A percentile compares a stretch with the other conserved stretches of the same genome.
These are phyloP conservation scores for Xylaria grammica DNA, from an alignment of 495 filamentous ascomycete genomes.

Conservation along the genomic window DNA sequence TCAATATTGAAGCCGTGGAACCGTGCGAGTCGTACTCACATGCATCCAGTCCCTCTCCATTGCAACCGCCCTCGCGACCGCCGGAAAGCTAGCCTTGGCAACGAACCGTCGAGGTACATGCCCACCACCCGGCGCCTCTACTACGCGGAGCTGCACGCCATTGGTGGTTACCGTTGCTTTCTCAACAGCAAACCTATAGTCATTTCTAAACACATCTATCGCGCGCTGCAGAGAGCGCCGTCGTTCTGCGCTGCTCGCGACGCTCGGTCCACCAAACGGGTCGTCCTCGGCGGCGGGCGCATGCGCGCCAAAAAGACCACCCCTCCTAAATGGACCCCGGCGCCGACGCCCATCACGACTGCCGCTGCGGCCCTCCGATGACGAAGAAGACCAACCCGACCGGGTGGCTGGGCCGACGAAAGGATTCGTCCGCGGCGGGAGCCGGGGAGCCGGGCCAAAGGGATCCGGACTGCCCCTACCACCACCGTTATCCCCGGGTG, in stretches of 20 bases:
- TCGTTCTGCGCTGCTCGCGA: not conserved
- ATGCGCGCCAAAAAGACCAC: not conserved
- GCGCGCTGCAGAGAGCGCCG: not conserved
- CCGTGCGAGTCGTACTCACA: not conserved
- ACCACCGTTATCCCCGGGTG: not conserved
- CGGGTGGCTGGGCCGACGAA: not conserved
- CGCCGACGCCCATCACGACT: too few species aligned
- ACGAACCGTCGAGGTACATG: conserved; percentile 7
- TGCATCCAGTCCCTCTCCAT: not conserved
- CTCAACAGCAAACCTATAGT: not conserved
- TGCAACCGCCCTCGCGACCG: not conserved
- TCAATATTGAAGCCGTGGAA: not conserved
- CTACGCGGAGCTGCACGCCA: not conserved
- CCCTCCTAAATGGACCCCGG: not conserved
- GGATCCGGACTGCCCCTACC: conserved; percentile 3
- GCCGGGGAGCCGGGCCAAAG: not conserved
- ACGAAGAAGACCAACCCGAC: not conserved
- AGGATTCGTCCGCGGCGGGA: too few species aligned
- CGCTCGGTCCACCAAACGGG: not conserved
- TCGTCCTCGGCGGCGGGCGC: not conserved
- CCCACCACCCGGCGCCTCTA: not conserved
- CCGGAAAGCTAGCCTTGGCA: not conserved
- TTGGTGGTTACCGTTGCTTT: not conserved
- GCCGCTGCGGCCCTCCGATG: not conserved
- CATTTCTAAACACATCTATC: not conserved